These are phyloP conservation scores for Colletotrichum cereale DNA, from an alignment of 2,329 filamentous ascomycete genomes.

Conservation along the genomic window DNA sequence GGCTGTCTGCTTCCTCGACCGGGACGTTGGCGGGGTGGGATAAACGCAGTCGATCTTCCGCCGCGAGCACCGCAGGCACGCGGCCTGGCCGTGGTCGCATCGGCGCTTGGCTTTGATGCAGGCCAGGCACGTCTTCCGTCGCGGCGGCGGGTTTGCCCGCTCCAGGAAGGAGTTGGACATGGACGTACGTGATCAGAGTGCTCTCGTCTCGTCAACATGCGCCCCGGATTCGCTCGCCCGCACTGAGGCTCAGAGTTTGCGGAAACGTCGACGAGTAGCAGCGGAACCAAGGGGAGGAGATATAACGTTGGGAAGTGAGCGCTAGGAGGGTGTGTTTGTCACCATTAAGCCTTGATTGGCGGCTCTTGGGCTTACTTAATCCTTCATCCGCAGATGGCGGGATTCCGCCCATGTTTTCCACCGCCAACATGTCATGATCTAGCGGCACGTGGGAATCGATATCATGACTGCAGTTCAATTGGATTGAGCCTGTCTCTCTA, in stretches of 20 bases:
- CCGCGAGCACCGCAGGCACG: conserved; percentile 65
- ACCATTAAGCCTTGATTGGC: neutral
- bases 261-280: neutral
- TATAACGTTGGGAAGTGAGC: neutral
- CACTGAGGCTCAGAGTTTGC: neutral
- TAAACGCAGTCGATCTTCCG: conserved; percentile 63
- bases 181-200: neutral
- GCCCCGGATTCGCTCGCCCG: neutral
- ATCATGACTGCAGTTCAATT: neutral
- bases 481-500: neutral
- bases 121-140: conserved; percentile 68
- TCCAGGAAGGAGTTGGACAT: conserved; percentile 47
- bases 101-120: conserved; percentile 70
- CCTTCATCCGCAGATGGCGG: conserved; percentile 27
- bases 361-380: conserved; percentile 23
- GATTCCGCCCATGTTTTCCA: conserved; percentile 33
- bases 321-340: too few species aligned
- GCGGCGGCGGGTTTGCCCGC: conserved; percentile 58
- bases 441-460: too few species aligned
- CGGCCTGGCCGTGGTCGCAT: conserved; percentile 64
- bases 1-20: neutral
- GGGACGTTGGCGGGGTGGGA: conserved; percentile 40
- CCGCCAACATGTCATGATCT: neutral
- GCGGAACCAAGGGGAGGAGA: neutral
- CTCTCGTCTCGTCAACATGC: conserved; percentile 15